Percentiles rank a stretch among this genome's conserved stretches.
Conservation (phyloP, 2,329 filamentous ascomycete species). For the Fusarium sp. region DNA sequence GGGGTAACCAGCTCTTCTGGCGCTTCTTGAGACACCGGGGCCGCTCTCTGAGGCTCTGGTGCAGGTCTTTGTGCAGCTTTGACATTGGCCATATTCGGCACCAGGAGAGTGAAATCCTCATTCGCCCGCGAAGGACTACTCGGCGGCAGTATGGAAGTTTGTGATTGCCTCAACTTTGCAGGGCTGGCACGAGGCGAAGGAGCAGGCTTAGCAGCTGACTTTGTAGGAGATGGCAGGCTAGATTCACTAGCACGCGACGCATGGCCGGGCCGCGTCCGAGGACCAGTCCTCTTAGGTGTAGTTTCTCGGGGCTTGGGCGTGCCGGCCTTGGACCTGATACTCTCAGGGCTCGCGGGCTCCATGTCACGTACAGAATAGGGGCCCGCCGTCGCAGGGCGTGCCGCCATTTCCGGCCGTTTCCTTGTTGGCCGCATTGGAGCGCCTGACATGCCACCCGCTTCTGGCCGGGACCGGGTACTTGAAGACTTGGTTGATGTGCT, state of each 20-base stretch:
- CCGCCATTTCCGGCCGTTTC: slow-evolving; percentile 65
- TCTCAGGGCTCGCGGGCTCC: slow-evolving; percentile 57
- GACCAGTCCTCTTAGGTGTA: slow-evolving; percentile 62
- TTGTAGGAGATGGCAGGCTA: slow-evolving; percentile 56
- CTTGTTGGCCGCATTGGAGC: slow-evolving; percentile 70
- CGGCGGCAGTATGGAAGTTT: slow-evolving; percentile 41
- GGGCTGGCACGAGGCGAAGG: slow-evolving; percentile 56
- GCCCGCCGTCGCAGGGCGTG: slow-evolving; percentile 70
- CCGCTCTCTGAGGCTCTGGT: slow-evolving; percentile 30
- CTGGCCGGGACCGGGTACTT: slow-evolving; percentile 53
- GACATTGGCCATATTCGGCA: slow-evolving; percentile 56
- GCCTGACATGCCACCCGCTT: slow-evolving; percentile 67
- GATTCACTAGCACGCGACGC: slow-evolving; percentile 61
- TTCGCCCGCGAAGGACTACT: slow-evolving; percentile 59
- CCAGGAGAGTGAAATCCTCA: slow-evolving; percentile 63
- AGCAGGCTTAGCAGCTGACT: slow-evolving; percentile 46
- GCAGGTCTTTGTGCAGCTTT: slow-evolving; percentile 41
- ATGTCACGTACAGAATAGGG: slow-evolving; percentile 69
- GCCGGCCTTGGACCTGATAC: slow-evolving; percentile 55
- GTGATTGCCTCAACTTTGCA: slow-evolving; percentile 50
- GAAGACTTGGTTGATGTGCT: slow-evolving; percentile 47
- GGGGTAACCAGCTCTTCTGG: slow-evolving; percentile 28
- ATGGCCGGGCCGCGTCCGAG: slow-evolving; percentile 59
- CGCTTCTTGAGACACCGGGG: slow-evolving; percentile 16
- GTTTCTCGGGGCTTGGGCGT: slow-evolving; percentile 61